Conservation (phyloP, 2,329 filamentous ascomycete species). For the Apiospora rasikravindrae region DNA sequence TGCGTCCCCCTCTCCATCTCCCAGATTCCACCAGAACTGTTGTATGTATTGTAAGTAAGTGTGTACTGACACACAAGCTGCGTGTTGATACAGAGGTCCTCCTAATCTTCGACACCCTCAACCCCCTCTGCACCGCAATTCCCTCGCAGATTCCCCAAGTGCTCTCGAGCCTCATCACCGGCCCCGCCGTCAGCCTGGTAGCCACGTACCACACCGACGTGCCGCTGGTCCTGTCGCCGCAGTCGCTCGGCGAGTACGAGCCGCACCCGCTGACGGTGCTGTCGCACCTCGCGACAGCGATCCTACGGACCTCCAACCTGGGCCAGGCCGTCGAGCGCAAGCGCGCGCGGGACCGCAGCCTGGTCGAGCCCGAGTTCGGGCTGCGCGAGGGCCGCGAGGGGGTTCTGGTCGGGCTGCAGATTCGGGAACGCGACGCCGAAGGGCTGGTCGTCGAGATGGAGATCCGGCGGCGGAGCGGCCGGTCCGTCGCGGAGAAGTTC, state of each 20-base stretch:
- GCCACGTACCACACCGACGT: slow-evolving; percentile 85
- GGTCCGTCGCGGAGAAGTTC: slow-evolving; percentile 74
- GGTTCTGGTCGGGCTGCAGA: slow-evolving; percentile 69
- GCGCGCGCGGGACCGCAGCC: slow-evolving; percentile 75
- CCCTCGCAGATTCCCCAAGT: slow-evolving; percentile 68
- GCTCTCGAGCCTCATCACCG: slow-evolving; percentile 70
- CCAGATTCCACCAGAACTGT: background rate
- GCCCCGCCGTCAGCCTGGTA: slow-evolving; percentile 72
- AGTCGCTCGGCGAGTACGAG: slow-evolving; percentile 57
- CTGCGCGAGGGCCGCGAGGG: slow-evolving; percentile 80
- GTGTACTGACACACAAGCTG: background rate
- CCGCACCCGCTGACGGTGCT: slow-evolving; percentile 76
- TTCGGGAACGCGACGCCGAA: slow-evolving; percentile 26
- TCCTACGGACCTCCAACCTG: slow-evolving; percentile 76
- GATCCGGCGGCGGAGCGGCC: slow-evolving; percentile 80
- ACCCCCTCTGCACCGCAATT: slow-evolving; percentile 62
- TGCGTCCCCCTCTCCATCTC: slow-evolving; percentile 38
- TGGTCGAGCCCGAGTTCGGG: slow-evolving; percentile 79
- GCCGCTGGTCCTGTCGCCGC: slow-evolving; percentile 56
- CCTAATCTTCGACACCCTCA: slow-evolving; percentile 80
- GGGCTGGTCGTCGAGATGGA: slow-evolving; percentile 84
- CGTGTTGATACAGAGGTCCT: slow-evolving; percentile 63
- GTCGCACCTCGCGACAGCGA: slow-evolving; percentile 85
- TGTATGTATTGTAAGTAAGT: background rate
- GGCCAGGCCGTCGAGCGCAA: slow-evolving; percentile 76